Evolutionary conservation across 2,329 filamentous ascomycete genomes (phyloP), one percentile per base, ranked within the genome.

Genomic region (Trichoderma breve): DNA sequence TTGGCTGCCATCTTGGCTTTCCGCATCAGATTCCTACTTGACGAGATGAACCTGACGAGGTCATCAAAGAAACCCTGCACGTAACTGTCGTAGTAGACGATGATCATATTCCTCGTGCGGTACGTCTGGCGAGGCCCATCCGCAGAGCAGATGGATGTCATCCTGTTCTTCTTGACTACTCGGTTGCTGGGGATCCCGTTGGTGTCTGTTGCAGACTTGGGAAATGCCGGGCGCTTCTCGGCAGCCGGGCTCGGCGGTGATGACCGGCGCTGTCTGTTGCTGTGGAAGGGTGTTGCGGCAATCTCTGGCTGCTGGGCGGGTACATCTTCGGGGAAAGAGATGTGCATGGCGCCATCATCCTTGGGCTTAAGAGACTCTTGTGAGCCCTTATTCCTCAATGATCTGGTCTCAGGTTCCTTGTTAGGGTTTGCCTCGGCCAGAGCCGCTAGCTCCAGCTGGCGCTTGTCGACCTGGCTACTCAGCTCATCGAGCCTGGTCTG

Each of bases 81-180:
- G 73, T 93, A 91, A 75, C 92, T 93, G 79, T 98, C 95, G 79
- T 98, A 98, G 81, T 94, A 95, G n/a, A 98, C 92, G 53, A 96
- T 91, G 53, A 95, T 91, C 86, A 93, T 92, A 71, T 87, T 91
- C 75, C 92, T 89, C 4, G 90, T 90, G 70, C 92, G 90, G 79
- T 92, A 92, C 6, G 89, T 88, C 12, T 84, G 80, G 1, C 84
- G 79, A 2, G 82, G 79, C 12, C 87, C 86, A 47, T 83, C 83
- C 43, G 81, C 83, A 55, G 86, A 89, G 65, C 85, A 76, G 75
- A 89, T 81, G 0, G 87, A 89, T 28, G 86, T 82, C 14, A 86
- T 84, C 68, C 86, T 84, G 67, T 84, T 83, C 62, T 84, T 88
- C 75, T 84, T 86, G 26, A 85, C 78, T 84, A 30, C 84, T 82